Evolutionary conservation across 2,329 filamentous ascomycete species (phyloP).

Genomic region (Curvularia spicifera): DNA sequence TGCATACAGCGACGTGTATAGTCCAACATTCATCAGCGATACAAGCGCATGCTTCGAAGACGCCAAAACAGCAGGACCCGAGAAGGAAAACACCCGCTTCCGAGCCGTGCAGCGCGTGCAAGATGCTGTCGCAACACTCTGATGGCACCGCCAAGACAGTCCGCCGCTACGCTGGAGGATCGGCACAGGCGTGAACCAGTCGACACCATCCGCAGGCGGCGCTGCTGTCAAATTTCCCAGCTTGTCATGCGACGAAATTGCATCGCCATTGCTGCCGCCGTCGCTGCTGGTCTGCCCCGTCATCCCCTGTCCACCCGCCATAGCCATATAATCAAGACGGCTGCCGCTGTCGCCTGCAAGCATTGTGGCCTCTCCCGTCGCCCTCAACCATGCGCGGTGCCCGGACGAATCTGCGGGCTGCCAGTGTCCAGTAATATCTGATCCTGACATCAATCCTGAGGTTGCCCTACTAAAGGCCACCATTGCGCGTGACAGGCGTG

Average conservation of each 20-base stretch:
- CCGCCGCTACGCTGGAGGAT: slow-evolving; percentile 25
- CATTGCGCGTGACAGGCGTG: slow-evolving; percentile 24
- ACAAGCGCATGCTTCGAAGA: not conserved
- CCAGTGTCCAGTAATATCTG: slow-evolving; percentile 24
- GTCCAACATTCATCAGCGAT: not conserved
- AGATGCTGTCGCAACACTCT: slow-evolving; percentile 10
- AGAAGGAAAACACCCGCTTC: not conserved
- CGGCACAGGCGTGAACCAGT: slow-evolving; percentile 27
- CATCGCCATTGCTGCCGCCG: slow-evolving; percentile 22
- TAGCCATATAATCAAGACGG: slow-evolving; percentile 22
- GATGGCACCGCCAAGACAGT: slow-evolving; percentile 35
- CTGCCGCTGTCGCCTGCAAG: slow-evolving; percentile 33
- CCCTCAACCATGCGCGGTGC: slow-evolving; percentile 42
- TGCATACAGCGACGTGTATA: not conserved
- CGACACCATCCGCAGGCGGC: slow-evolving; percentile 11
- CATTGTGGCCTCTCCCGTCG: slow-evolving; percentile 45
- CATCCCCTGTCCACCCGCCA: slow-evolving; percentile 13
- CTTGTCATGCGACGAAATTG: slow-evolving; percentile 12
- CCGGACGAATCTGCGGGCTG: slow-evolving; percentile 45
- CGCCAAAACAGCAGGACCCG: no score
- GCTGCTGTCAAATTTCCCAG: slow-evolving; percentile 30
- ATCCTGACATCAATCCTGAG: slow-evolving; percentile 30
- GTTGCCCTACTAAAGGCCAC: slow-evolving; percentile 17
- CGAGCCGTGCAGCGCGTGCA: not conserved
- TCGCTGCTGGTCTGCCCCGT: slow-evolving; percentile 16